A percentile compares a stretch with the other conserved stretches of the same genome.
Conservation (phyloP, 331 rosid species). For the Prunus yedoensis region DNA sequence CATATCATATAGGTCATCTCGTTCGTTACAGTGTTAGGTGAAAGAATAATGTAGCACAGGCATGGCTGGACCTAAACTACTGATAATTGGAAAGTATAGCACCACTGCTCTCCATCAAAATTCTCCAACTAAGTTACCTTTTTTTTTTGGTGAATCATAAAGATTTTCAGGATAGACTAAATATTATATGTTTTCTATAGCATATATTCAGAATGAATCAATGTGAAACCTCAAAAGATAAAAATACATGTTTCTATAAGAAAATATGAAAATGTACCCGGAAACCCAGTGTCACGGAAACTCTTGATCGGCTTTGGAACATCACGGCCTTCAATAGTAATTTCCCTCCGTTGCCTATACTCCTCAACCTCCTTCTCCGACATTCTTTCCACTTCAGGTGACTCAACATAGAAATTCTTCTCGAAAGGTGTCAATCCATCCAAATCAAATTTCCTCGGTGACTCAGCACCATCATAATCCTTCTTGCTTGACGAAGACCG, state of each 20-base stretch:
- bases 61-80: not conserved
- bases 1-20: not conserved
- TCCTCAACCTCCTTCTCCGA: conserved; percentile 77
- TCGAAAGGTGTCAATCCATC: conserved; percentile 90
- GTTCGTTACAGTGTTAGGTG: not conserved
- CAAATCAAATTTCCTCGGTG: conserved; percentile 72
- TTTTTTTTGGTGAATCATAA: not conserved
- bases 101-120: not conserved
- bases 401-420: conserved; percentile 85
- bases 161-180: not conserved
- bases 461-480: conserved; percentile 49
- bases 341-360: conserved; percentile 70
- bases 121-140: not conserved
- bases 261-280: conserved; percentile 47
- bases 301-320: conserved; percentile 88
- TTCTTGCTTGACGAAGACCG: conserved; percentile 56
- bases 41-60: not conserved
- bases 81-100: not conserved
- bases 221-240: conserved; percentile 6
- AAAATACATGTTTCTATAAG: not conserved
- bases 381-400: conserved; percentile 74
- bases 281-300: conserved; percentile 77
- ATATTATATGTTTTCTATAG: not conserved
- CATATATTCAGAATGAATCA: not conserved
- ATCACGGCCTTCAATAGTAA: conserved; percentile 92